phyloP scores from a whole-genome alignment of 345 rosid genomes.

The Arabidopsis suecica region DNA sequence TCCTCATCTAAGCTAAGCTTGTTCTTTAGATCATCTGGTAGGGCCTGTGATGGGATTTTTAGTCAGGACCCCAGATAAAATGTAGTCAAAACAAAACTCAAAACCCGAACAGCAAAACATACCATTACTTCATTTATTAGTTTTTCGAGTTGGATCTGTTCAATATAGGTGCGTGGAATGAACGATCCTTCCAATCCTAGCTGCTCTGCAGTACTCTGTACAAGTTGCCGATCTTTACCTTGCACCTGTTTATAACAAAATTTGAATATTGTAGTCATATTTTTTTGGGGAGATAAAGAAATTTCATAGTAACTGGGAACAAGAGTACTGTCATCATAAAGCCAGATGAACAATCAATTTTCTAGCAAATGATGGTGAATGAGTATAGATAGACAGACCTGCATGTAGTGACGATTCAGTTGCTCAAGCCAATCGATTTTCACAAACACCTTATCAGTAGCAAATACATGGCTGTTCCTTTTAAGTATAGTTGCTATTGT shows the following conservation, averaged over 20 bases:
- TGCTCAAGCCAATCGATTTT: constrained; percentile 98
- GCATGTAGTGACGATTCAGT: constrained; percentile 83
- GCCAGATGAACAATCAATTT: neutral
- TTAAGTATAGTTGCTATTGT: constrained; percentile 95
- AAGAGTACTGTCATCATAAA: constrained; percentile 1
- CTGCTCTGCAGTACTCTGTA: constrained; percentile 69
- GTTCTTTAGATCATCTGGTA: constrained; percentile 82
- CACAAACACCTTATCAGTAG: constrained; percentile 74
- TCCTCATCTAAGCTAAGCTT: constrained; percentile 92
- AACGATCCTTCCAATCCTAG: constrained; percentile 84
- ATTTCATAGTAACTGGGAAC: neutral
- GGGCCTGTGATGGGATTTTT: constrained; percentile 54
- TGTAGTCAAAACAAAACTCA: constrained; percentile 5
- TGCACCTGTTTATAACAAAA: constrained; percentile 70
- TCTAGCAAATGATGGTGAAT: constrained; percentile 19
- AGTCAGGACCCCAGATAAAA: constrained; percentile 28
- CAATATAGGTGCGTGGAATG: constrained; percentile 84
- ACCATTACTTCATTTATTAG: constrained; percentile 89
- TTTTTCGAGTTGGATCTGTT: constrained; percentile 89
- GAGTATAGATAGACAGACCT: constrained; percentile 56
- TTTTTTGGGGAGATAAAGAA: neutral
- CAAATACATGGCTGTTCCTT: constrained; percentile 90
- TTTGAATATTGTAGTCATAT: neutral
- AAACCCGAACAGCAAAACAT: constrained; percentile 38
- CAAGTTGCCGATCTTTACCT: constrained; percentile 82